A percentile compares a stretch with the other conserved stretches of the same genome.
phyloP scores from a whole-genome alignment of 495 filamentous ascomycete species.

The Aspergillus bertholletiae region DNA sequence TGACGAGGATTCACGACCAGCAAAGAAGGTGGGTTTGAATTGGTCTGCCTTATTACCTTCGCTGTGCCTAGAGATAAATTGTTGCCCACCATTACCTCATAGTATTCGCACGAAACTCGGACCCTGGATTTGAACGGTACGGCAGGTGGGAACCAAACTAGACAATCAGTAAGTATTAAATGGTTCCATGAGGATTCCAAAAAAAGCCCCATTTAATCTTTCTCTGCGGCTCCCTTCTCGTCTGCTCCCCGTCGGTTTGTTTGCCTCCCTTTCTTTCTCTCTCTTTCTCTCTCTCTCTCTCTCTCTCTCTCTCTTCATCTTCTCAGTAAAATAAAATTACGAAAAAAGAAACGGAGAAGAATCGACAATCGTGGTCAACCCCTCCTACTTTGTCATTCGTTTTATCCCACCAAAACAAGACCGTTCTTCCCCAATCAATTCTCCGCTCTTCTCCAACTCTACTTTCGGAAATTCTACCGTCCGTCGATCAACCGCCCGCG shows the following conservation, averaged over 20 bases:
- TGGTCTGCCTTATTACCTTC: too few relatives aligned
- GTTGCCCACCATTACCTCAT: too few relatives aligned
- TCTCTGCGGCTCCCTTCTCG: constrained; percentile 14
- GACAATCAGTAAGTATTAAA: neutral
- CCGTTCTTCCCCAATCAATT: constrained; percentile 10
- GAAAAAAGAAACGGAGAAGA: neutral
- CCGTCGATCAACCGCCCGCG: constrained; percentile 22
- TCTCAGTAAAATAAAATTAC: neutral
- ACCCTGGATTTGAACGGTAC: neutral
- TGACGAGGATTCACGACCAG: neutral
- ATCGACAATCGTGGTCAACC: neutral
- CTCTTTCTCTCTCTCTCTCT: constrained; percentile 2
- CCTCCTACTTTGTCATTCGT: constrained; percentile 10
- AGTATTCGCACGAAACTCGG: neutral
- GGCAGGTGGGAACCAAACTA: neutral
- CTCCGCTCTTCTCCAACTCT: constrained; percentile 12
- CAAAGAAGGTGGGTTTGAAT: neutral
- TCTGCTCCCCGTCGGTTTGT: constrained; percentile 15
- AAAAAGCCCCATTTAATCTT: neutral
- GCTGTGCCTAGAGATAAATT: too few relatives aligned
- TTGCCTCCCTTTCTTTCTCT: constrained; percentile 6
- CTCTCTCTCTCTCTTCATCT: constrained; percentile 1
- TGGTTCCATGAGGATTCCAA: neutral
- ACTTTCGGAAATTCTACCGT: constrained; percentile 15
- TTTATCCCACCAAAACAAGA: neutral